A percentile compares a stretch with the other conserved stretches of the same genome.
Evolutionary conservation across 2,329 filamentous ascomycete species (phyloP).

Genomic region (Arthrinium puccinioides): DNA sequence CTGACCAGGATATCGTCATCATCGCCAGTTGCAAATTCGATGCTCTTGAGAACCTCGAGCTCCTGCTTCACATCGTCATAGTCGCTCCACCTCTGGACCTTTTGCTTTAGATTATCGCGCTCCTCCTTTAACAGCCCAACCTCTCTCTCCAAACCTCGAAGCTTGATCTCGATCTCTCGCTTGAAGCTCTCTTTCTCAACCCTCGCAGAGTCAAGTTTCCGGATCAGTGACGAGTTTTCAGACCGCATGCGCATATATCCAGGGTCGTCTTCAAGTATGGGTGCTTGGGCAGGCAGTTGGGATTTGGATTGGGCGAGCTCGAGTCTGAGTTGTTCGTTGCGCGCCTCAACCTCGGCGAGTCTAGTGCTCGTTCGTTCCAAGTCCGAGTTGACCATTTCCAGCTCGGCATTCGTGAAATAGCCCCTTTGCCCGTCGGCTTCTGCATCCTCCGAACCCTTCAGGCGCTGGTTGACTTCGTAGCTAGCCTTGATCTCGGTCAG

Average conservation of each 20-base stretch:
- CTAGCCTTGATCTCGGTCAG: conserved; percentile 93
- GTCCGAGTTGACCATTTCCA: conserved; percentile 89
- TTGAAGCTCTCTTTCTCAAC: conserved; percentile 79
- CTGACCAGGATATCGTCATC: conserved; percentile 58
- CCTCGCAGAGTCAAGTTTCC: conserved; percentile 76
- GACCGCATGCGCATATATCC: conserved; percentile 80
- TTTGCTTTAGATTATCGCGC: conserved; percentile 69
- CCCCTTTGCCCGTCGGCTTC: conserved; percentile 50
- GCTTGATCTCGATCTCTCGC: conserved; percentile 65
- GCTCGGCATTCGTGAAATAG: conserved; percentile 75
- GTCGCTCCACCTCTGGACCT: conserved; percentile 83
- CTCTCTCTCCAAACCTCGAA: conserved; percentile 76
- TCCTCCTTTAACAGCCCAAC: conserved; percentile 69
- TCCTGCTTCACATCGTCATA: conserved; percentile 97
- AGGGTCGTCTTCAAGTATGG: conserved; percentile 79
- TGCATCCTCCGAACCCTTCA: conserved; percentile 63
- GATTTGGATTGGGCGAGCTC: conserved; percentile 88
- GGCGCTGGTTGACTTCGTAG: conserved; percentile 89
- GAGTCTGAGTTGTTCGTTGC: conserved; percentile 87
- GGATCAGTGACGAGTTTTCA: conserved; percentile 86
- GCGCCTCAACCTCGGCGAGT: conserved; percentile 82
- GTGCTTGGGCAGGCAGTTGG: conserved; percentile 53
- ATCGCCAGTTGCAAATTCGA: conserved; percentile 89
- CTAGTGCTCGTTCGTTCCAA: conserved; percentile 82
- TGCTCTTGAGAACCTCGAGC: conserved; percentile 92